Conservation (phyloP, 441 rosid species). For the Macaranga tanarius region DNA sequence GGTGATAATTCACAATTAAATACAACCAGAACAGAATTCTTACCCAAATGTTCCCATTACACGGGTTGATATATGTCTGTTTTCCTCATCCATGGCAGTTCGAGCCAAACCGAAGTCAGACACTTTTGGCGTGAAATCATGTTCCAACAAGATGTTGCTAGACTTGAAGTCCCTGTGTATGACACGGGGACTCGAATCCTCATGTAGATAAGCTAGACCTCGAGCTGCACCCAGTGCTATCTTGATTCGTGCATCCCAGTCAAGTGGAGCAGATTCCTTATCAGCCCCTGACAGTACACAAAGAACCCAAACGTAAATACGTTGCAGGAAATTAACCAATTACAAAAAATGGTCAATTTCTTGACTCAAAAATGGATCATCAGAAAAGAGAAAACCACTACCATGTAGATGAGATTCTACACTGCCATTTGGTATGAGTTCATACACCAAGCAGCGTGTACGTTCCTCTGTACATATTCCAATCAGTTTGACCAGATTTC, state of each 20-base stretch:
- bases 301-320: conserved; percentile 8
- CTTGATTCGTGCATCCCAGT: conserved; percentile 85
- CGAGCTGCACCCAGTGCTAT: conserved; percentile 96
- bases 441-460: conserved; percentile 82
- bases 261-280: conserved; percentile 69
- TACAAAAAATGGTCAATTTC: conserved; percentile 4
- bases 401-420: conserved; percentile 97
- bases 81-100: conserved; percentile 85
- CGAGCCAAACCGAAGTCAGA: conserved; percentile 97
- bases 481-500: conserved; percentile 87
- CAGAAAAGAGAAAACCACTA: conserved; percentile 27
- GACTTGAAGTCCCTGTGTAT: conserved; percentile 97
- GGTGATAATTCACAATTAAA: background rate
- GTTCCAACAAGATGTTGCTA: conserved; percentile 89
- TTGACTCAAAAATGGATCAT: background rate
- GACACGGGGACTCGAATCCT: conserved; percentile 95
- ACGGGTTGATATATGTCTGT: conserved; percentile 87
- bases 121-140: conserved; percentile 90
- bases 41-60: conserved; percentile 99
- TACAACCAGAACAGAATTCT: conserved; percentile 1
- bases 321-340: conserved; percentile 6
- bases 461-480: conserved; percentile 95
- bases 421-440: conserved; percentile 94
- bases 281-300: conserved; percentile 50
- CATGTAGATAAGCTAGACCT: conserved; percentile 88